Conservation (phyloP, 768 basidiomycete genomes). For the Boletales sp. region DNA sequence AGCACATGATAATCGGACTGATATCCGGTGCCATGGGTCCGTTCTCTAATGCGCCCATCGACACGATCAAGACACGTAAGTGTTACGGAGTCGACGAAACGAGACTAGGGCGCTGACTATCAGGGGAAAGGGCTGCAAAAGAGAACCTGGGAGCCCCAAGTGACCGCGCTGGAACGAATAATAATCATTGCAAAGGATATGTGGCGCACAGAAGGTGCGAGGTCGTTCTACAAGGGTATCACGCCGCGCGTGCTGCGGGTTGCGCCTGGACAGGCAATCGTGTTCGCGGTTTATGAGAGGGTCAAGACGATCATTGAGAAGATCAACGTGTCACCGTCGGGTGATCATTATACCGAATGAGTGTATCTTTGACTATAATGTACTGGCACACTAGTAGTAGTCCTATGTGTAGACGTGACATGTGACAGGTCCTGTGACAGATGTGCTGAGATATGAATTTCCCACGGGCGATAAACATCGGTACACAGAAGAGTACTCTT, state of each 20-base stretch:
- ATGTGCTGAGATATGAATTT: conserved; percentile 31
- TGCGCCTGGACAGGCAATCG: conserved; percentile 95
- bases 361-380: too few relatives aligned
- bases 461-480: conserved; percentile 34
- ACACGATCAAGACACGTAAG: conserved; percentile 92
- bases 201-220: conserved; percentile 86
- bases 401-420: conserved; percentile 4
- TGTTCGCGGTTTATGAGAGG: conserved; percentile 95
- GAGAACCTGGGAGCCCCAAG: conserved; percentile 66
- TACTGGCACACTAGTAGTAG: too few relatives aligned
- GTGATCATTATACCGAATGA: conserved; percentile 72
- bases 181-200: conserved; percentile 81
- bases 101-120: not conserved
- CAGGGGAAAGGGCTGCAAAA: conserved; percentile 72
- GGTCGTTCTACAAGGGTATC: conserved; percentile 97
- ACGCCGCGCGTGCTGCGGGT: conserved; percentile 95
- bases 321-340: conserved; percentile 49
- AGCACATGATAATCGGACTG: conserved; percentile 92
- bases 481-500: conserved; percentile 26
- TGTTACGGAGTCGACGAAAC: not conserved
- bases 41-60: conserved; percentile 95
- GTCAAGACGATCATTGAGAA: conserved; percentile 74
- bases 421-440: conserved; percentile 25
- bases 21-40: conserved; percentile 98
- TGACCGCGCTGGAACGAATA: conserved; percentile 78